A percentile compares a stretch with the other conserved stretches of the same genome.
These are phyloP conservation scores for Colletotrichum ledebouriae DNA, from an alignment of 2,329 filamentous ascomycete species.

Conservation along the genomic window DNA sequence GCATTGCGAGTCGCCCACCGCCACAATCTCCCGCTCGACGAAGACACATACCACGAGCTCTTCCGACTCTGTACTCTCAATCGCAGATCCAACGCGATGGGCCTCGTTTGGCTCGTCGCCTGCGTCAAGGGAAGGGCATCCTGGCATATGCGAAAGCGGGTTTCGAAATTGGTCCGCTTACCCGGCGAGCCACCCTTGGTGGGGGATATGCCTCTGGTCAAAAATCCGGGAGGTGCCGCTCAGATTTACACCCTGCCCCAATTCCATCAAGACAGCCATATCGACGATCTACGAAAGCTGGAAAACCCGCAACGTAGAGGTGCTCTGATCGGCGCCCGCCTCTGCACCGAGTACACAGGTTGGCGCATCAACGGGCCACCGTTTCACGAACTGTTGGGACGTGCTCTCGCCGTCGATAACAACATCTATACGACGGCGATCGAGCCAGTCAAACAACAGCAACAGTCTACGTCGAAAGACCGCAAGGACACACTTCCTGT, in stretches of 20 bases:
- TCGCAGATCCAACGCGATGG: constrained; percentile 50
- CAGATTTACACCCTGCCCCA: too few species aligned
- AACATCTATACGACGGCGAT: constrained; percentile 18
- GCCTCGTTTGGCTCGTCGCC: constrained; percentile 53
- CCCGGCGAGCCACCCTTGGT: too few species aligned
- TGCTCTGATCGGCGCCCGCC: not conserved
- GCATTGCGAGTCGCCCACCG: constrained; percentile 46
- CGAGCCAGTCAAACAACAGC: constrained; percentile 15
- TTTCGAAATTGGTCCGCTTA: constrained; percentile 20
- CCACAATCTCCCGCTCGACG: constrained; percentile 46
- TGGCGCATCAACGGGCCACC: constrained; percentile 25
- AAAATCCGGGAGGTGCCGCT: too few species aligned
- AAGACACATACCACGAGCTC: constrained; percentile 54
- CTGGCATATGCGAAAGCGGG: constrained; percentile 48
- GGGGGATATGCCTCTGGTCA: too few species aligned
- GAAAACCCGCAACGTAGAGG: not conserved
- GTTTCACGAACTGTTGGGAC: constrained; percentile 31
- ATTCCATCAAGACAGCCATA: constrained; percentile 15
- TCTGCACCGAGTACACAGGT: not conserved
- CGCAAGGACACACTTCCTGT: not conserved
- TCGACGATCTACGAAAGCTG: not conserved
- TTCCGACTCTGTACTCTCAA: constrained; percentile 52
- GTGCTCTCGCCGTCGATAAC: constrained; percentile 25
- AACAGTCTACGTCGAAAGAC: not conserved
- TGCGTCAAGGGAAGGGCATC: constrained; percentile 45